Base-by-base conservation (phyloP, 371 early-diverging fungal species). In the Rhizopus stolonifer region DNA sequence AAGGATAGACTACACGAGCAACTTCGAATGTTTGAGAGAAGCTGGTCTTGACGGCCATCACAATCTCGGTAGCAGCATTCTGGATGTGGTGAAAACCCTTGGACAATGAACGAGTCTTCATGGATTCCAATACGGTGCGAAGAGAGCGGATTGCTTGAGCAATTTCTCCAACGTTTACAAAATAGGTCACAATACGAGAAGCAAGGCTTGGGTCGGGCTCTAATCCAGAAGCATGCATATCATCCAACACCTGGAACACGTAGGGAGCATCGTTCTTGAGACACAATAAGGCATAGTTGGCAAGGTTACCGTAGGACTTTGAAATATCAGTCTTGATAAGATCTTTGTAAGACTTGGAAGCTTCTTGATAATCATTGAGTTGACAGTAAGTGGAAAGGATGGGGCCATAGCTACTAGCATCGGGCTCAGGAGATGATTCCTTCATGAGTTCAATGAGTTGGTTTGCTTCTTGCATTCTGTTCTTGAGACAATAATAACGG, bases 321-420 rank as follows among this genome's bases (percentile, higher is more conserved):
- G 67, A 42, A 31, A 78, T 69, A 23, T 78, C 72, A 0, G 69
- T 72, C 42, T 58, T 59, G 18, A 64, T 21, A 36, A 78, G 48
- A 2, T 61, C 56, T 15, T 52, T 29, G 43, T 78, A 78, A 3
- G 65, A 44, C n/a, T 53, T 46, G 1, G 64, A 53, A 3, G 77
- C 73, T 6, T 59, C 56, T 22, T 59, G 48, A 46, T 61, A 65
- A 8, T 55, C 14, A 33, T 54, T 25, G 1, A 49, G 33, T 29
- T 72, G 68, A 21, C 77, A 76, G 46, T 70, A 70, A 2, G 71
- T 64, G 3, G 77, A 64, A 14, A 80, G 65, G n/a, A 80, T 60
- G 21, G 74, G 72, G 11, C 77, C 79, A 55, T 72, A 76, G 15
- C 69, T 74, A 25, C 70, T 69, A 1, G 70, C 69, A 47, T 77